A percentile compares a stretch with the other conserved stretches of the same genome.
Evolutionary conservation across 495 filamentous ascomycete genomes (phyloP).

Genomic region (Tuber umbilicatum): DNA sequence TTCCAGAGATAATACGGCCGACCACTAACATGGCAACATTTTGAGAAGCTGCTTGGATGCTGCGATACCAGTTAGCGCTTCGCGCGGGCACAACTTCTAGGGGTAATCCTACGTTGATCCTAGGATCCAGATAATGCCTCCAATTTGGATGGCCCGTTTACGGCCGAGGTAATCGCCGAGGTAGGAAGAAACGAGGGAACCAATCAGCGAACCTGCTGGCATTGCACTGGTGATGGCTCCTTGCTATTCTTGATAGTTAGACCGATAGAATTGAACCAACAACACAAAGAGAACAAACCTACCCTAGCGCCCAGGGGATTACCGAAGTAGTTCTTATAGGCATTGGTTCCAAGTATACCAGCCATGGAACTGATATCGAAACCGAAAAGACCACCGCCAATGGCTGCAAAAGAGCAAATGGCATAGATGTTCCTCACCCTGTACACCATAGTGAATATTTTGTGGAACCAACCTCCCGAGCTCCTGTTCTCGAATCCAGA

Average conservation of each 20-base stretch:
- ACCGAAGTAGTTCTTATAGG: conserved; percentile 58
- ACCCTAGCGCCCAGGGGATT: conserved; percentile 44
- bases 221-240: conserved; percentile 64
- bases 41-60: conserved; percentile 55
- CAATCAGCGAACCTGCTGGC: conserved; percentile 68
- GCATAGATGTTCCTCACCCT: conserved; percentile 53
- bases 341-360: conserved; percentile 57
- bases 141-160: conserved; percentile 63
- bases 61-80: conserved; percentile 22
- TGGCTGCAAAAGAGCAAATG: conserved; percentile 60
- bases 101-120: conserved; percentile 52
- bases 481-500: not conserved
- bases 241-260: conserved; percentile 44
- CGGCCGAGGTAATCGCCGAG: conserved; percentile 63
- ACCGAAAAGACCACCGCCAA: conserved; percentile 57
- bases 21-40: conserved; percentile 59
- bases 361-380: conserved; percentile 69
- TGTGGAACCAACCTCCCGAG: not conserved
- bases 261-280: not conserved
- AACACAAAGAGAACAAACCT: conserved; percentile 13
- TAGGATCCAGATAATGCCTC: conserved; percentile 63
- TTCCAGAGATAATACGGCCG: conserved; percentile 63
- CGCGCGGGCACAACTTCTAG: not conserved
- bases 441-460: conserved; percentile 25
- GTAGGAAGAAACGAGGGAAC: conserved; percentile 59